These are phyloP conservation scores for Debaryomyces tyrocola DNA, from an alignment of 805 yeast species.

Conservation along the genomic window DNA sequence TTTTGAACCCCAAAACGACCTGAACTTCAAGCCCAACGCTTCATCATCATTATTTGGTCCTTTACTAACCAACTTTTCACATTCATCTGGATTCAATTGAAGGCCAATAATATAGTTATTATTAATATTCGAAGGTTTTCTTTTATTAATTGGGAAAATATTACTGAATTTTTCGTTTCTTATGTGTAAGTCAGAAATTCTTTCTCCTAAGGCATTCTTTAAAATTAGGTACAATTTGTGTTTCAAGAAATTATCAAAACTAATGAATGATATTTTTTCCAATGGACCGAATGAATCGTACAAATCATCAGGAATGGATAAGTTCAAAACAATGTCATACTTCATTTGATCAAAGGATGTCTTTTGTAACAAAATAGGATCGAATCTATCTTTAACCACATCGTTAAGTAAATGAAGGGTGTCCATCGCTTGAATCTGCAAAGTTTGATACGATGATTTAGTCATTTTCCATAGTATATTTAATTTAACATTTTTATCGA, in stretches of 20 bases:
- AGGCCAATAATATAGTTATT: conserved; percentile 56
- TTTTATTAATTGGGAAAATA: conserved; percentile 45
- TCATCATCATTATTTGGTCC: conserved; percentile 72
- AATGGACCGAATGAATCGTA: conserved; percentile 59
- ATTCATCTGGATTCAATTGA: conserved; percentile 64
- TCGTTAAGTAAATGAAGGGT: conserved; percentile 73
- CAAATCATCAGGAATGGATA: conserved; percentile 46
- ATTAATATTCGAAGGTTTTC: conserved; percentile 48
- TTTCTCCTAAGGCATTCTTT: conserved; percentile 54
- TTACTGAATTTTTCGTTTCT: conserved; percentile 20
- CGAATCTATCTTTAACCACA: conserved; percentile 80
- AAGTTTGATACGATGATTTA: conserved; percentile 56
- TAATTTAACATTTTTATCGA: conserved; percentile 73
- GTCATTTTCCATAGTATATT: conserved; percentile 84
- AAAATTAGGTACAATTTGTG: conserved; percentile 62
- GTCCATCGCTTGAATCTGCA: conserved; percentile 65
- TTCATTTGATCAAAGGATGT: conserved; percentile 54
- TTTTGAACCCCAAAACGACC: conserved; percentile 85
- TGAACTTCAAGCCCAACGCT: conserved; percentile 60
- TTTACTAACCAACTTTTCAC: conserved; percentile 80
- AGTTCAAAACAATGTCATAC: conserved; percentile 61
- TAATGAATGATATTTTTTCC: conserved; percentile 70
- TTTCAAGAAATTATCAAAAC: conserved; percentile 64
- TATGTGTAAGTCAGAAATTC: conserved; percentile 42
- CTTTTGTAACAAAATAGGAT: conserved; percentile 67